Base-by-base conservation (phyloP, 495 filamentous ascomycete species). In the Ramalina intermedia region DNA sequence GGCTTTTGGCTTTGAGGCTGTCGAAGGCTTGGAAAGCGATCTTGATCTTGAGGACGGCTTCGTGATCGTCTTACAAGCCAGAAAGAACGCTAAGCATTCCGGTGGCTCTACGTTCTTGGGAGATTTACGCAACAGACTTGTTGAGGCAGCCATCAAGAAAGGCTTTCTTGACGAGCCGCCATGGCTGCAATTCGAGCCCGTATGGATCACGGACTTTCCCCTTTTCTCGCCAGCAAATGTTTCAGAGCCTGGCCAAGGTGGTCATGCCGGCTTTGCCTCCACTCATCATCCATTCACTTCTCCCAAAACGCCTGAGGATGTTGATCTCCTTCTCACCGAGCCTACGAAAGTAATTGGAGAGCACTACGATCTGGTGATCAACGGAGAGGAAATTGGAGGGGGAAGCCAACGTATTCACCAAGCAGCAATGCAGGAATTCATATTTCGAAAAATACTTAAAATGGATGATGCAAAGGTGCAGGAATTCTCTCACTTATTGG, bases 231-330 rank as follows among this genome's bases (percentile, higher is more conserved):
- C 83, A 0, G 66, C 66, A 21, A 76, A 74, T 36, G 21, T 16
- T 18, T 38, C 50, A 3, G 84, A 90, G 42, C 84, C 87, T 5
- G 88, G 88, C 3, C 90, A 95, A 63, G 83, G 81, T 26, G 89
- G 88, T 16, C 60, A 66, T 11, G 78, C 89, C 0, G 87, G 87
- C 4, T 72, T 96, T 60, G 78, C 80, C 14, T 81, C 91, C 6
- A 96, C 90, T 0, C 91, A 98, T 55, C 91, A 98, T 62, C 91
- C 93, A 1, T 98, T 98, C 64, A 98, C 91, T 3, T 84, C 93
- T 0, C 91, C 93, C 0, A 78, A 82, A 46, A 73, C 77, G 6
- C 55, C 73, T 12, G 66, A 69, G 12, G 93, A 96, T 58, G 76
- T 94, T 24, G 80, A 85, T 39, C 60, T 88, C 2, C 75, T 96